Evolutionary conservation across 2,329 filamentous ascomycete genomes (phyloP), one percentile per base, ranked within the genome.

Genomic region (Diaporthe destruens): DNA sequence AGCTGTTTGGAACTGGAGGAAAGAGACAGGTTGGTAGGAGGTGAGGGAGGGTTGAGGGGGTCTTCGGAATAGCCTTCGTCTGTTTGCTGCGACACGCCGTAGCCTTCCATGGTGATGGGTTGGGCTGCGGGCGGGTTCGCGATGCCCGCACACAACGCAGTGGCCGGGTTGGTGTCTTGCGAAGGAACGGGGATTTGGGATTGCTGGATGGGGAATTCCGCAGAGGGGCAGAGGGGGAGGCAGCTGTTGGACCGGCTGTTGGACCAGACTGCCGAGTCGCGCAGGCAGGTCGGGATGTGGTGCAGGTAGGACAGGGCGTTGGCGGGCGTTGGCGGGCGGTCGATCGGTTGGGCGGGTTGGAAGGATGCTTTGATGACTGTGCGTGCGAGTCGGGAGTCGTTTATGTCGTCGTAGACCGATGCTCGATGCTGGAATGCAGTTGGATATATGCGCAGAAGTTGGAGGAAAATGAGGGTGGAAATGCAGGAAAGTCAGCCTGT

Each of bases 21-120:
- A 11, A 67, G 32, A 71, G 70, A n/a, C 74, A 74, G 83, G 71
- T 75, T 79, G 77, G 18, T 79, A 77, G 18, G 77, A 76, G 77
- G 78, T 77, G 76, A 78, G 56, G 77, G 77, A 73, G 69, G 81
- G 14, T 85, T 82, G 68, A 90, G 82, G 72, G 88, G 88, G 76
- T 95, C 93, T 80, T 96, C 94, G 7, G 94, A 95, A 81, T 96
- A 97, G 78, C 94, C 94, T 84, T 97, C 94, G 84, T 97, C 94
- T 72, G 94, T 88, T 80, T 91, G 86, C 73, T 87, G 85, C 20
- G 74, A 74, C 54, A 70, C 68, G 51, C 71, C 70, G 51, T 73
- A 75, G 56, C 70, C 59, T 49, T 75, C 74, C 74, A 75, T 76
- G 42, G 44, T 29, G 53, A 29, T 70, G 53, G 44, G 49, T 32